Conservation (phyloP, 352 stramenopile species). For the Pythium aphanidermatum region DNA sequence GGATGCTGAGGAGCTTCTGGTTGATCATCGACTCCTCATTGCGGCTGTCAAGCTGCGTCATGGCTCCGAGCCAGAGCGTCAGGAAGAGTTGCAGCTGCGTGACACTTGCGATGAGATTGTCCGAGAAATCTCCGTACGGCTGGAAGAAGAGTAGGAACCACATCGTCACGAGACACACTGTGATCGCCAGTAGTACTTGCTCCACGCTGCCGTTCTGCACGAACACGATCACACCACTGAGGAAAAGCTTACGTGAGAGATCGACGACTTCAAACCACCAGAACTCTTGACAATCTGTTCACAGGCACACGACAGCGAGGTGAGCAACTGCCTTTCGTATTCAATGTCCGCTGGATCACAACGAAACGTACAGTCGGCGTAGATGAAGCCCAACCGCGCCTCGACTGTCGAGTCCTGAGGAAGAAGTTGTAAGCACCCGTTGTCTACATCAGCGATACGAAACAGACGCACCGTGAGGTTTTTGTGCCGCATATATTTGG, state of each 20-base stretch:
- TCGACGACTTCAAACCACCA: conserved; percentile 85
- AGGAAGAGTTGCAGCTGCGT: conserved; percentile 76
- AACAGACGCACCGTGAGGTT: conserved; percentile 41
- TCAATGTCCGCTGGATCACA: too few relatives aligned
- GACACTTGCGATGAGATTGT: conserved; percentile 69
- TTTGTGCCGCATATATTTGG: conserved; percentile 71
- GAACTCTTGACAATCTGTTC: conserved; percentile 46
- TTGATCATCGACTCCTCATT: conserved; percentile 64
- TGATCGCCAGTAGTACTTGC: conserved; percentile 56
- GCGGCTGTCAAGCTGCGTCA: conserved; percentile 62
- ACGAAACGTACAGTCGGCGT: conserved; percentile 51
- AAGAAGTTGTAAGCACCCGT: neutral
- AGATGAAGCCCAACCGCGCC: conserved; percentile 68
- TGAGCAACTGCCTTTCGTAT: too few relatives aligned
- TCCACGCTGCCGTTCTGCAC: conserved; percentile 64
- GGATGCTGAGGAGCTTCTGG: conserved; percentile 43
- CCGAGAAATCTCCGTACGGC: conserved; percentile 59
- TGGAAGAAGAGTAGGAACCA: conserved; percentile 77
- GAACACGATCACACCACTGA: conserved; percentile 71
- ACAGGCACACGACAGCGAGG: conserved; percentile 3
- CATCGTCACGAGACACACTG: conserved; percentile 68
- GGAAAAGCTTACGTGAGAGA: conserved; percentile 67
- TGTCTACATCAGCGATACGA: too few relatives aligned
- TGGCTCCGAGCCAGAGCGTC: conserved; percentile 73
- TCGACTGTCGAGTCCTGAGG: conserved; percentile 61